These are phyloP conservation scores for Pseudogymnoascus sp. DNA, from an alignment of 2,329 filamentous ascomycete genomes.

Conservation along the genomic window DNA sequence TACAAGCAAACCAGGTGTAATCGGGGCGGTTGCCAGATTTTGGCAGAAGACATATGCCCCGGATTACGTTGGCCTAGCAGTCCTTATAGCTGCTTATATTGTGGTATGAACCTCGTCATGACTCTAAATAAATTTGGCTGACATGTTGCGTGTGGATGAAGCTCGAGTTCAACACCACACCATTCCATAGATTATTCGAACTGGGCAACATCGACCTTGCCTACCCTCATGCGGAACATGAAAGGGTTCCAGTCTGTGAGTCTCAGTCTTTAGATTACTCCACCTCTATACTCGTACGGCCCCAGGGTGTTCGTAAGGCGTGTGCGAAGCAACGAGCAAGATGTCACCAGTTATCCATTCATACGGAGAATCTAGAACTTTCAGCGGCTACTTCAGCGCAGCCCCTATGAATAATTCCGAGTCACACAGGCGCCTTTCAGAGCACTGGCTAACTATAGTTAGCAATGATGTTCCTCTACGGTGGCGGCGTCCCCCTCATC, in stretches of 20 bases:
- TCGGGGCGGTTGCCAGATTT: slow-evolving; percentile 26
- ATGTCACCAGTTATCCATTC: neutral
- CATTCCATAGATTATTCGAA: slow-evolving; percentile 92
- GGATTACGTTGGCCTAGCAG: slow-evolving; percentile 73
- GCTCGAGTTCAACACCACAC: slow-evolving; percentile 64
- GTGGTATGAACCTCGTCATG: slow-evolving; percentile 37
- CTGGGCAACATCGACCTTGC: slow-evolving; percentile 78
- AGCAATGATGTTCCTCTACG: slow-evolving; percentile 74
- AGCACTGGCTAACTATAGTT: slow-evolving; percentile 1
- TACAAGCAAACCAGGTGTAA: slow-evolving; percentile 13
- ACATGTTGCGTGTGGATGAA: slow-evolving; percentile 27
- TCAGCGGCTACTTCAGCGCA: neutral
- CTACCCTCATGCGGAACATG: slow-evolving; percentile 76
- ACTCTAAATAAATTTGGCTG: neutral
- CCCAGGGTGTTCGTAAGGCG: neutral
- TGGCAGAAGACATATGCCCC: slow-evolving; percentile 72
- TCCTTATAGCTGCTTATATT: slow-evolving; percentile 63
- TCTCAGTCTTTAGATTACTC: slow-evolving; percentile 15
- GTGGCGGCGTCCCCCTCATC: slow-evolving; percentile 62
- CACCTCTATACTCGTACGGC: neutral
- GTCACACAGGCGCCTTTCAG: neutral
- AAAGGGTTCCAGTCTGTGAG: slow-evolving; percentile 74
- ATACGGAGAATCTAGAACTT: neutral
- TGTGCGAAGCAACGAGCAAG: neutral
- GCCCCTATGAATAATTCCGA: neutral